Evolutionary conservation across 2,329 filamentous ascomycete species (phyloP).

Genomic region (Venturia nashicola): DNA sequence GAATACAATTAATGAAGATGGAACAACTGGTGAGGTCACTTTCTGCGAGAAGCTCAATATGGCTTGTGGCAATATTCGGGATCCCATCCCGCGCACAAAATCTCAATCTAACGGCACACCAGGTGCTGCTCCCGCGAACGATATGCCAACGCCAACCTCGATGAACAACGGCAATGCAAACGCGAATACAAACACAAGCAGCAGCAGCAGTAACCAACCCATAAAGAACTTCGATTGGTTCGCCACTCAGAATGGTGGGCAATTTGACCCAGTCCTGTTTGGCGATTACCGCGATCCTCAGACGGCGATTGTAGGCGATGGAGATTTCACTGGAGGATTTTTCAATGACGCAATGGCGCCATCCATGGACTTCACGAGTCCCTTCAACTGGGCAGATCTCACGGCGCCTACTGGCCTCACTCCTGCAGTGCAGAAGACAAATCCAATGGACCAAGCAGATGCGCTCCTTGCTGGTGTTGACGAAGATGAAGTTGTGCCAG

Average conservation of each 20-base stretch:
- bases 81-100: constrained; percentile 39
- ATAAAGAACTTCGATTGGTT: constrained; percentile 26
- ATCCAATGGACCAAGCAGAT: constrained; percentile 68
- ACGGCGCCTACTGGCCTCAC: constrained; percentile 12
- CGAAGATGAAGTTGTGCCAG: constrained; percentile 52
- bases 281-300: constrained; percentile 86
- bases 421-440: constrained; percentile 43
- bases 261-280: constrained; percentile 86
- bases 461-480: constrained; percentile 53
- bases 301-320: constrained; percentile 59
- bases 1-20: constrained; percentile 28
- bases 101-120: constrained; percentile 26
- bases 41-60: constrained; percentile 46
- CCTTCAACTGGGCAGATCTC: constrained; percentile 56
- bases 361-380: constrained; percentile 58
- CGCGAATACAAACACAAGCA: constrained; percentile 6
- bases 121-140: constrained; percentile 17
- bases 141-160: constrained; percentile 14
- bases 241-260: constrained; percentile 66
- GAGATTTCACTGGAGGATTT: constrained; percentile 56
- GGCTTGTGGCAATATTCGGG: constrained; percentile 41
- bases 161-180: constrained; percentile 17
- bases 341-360: constrained; percentile 51
- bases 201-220: not conserved
- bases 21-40: constrained; percentile 39